phyloP scores from a whole-genome alignment of 2,329 filamentous ascomycete species.

The Penicillium sp. region DNA sequence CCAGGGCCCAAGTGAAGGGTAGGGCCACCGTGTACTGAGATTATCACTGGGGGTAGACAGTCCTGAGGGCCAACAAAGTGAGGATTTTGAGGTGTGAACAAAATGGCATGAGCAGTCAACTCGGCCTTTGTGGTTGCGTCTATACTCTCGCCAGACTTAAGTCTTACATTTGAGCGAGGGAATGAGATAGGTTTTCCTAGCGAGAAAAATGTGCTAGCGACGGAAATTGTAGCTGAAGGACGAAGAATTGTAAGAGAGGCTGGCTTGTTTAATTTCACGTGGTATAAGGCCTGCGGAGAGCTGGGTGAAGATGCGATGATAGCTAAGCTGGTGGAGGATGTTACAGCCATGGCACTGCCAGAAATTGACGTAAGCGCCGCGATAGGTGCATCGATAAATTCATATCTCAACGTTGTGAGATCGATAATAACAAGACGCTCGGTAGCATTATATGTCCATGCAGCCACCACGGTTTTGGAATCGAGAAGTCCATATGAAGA shows the following conservation, averaged over 20 bases:
- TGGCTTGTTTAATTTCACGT: background rate
- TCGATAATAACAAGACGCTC: background rate
- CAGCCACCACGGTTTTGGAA: background rate
- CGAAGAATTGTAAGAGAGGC: background rate
- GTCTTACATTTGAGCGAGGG: background rate
- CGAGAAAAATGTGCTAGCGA: background rate
- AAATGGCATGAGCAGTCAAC: background rate
- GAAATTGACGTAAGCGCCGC: background rate
- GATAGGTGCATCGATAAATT: background rate
- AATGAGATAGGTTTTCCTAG: background rate
- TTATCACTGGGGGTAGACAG: background rate
- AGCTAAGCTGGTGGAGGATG: background rate
- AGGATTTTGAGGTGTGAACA: background rate
- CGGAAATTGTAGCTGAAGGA: background rate
- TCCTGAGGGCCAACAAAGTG: background rate
- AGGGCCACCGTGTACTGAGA: background rate
- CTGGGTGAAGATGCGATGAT: background rate
- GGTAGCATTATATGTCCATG: background rate
- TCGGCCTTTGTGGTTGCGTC: background rate
- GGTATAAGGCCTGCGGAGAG: background rate
- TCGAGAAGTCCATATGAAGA: background rate
- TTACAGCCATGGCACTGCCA: background rate
- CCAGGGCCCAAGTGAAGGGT: background rate
- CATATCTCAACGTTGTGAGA: background rate
- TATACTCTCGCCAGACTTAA: background rate